Evolutionary conservation across 257 asterid species (phyloP).

Genomic region (Anisodus tanguticus): DNA sequence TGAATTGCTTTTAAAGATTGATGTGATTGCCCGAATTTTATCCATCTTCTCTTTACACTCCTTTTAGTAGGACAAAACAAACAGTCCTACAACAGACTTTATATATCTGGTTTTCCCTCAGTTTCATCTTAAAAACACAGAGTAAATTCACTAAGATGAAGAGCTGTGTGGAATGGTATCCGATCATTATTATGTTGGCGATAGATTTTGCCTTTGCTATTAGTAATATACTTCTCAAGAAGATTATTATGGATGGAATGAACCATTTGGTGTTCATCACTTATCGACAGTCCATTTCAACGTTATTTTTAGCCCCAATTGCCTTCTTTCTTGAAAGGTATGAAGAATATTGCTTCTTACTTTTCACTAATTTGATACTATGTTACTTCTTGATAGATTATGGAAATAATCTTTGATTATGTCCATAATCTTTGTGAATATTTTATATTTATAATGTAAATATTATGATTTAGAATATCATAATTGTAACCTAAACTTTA

Average conservation of each 20-base stretch:
- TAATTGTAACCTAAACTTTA: too few species aligned
- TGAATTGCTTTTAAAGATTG: neutral
- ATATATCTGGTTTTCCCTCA: slow-evolving; percentile 14
- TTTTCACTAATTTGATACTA: neutral
- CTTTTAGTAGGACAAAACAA: neutral
- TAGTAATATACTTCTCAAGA: slow-evolving; percentile 68
- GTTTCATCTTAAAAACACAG: neutral
- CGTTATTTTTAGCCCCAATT: slow-evolving; percentile 59
- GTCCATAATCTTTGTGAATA: too few species aligned
- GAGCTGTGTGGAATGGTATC: slow-evolving; percentile 55
- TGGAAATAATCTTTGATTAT: too few species aligned
- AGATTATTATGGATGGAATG: slow-evolving; percentile 56
- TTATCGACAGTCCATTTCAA: slow-evolving; percentile 69
- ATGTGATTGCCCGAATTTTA: neutral
- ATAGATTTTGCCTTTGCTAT: slow-evolving; percentile 64
- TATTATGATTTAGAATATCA: too few species aligned
- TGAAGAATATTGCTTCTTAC: neutral
- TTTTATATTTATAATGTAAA: too few species aligned
- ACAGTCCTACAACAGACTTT: slow-evolving; percentile 9
- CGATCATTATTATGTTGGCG: slow-evolving; percentile 52
- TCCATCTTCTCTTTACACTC: neutral
- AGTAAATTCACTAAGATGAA: slow-evolving; percentile 40
- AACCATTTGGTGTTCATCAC: slow-evolving; percentile 73
- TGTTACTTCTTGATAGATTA: neutral
- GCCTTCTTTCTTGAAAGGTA: slow-evolving; percentile 76